Base-by-base conservation (phyloP, 1,139 yeast genomes). In the Williopsis jadinii region DNA sequence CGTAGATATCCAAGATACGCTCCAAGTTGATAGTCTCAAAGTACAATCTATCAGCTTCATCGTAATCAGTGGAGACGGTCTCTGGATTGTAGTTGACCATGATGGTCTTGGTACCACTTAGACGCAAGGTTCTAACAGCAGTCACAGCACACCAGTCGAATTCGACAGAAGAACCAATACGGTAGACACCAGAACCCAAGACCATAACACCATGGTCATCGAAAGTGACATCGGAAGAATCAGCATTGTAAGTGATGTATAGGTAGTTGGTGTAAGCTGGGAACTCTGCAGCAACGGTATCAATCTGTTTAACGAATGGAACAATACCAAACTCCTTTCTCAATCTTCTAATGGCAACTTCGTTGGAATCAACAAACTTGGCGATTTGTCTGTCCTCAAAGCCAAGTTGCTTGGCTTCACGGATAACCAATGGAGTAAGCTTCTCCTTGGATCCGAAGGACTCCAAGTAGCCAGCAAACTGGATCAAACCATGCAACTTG, bases 61-160 rank as follows among this genome's bases (percentile, higher is more conserved):
- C 98, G 63, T 87, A 92, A 69, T 92, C 98, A 36, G 98, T 92
- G 14, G 96, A 86, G 35, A 92, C 98, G 34, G 98, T 92, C 70
- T 92, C 98, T 40, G 98, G 98, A 68, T 92, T 92, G 71, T 92
- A 92, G 73, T 92, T 92, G 62, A 92, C 80, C 97, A 92, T 92
- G 60, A 92, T 83, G 30, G 98, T 92, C 74, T 88, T 92, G 62
- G 77, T 72, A 45, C 90, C 90, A 61, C 79, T 77, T 51, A 84
- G 86, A 59, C 98, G 80, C 61, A 92, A 75, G 35, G 98, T 87
- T 70, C 98, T 82, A 51, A 88, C 95, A 41, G 98, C 95, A 51
- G 94, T 75, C 44, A 86, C 96, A 37, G 95, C 95, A 75, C 96
- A 86, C 95, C 95, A 86, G 64, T 86, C 96, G 62, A 86, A 86